A percentile compares a stretch with the other conserved stretches of the same genome.
phyloP scores from a whole-genome alignment of 805 yeast genomes.

The Cephaloascus fragrans region DNA sequence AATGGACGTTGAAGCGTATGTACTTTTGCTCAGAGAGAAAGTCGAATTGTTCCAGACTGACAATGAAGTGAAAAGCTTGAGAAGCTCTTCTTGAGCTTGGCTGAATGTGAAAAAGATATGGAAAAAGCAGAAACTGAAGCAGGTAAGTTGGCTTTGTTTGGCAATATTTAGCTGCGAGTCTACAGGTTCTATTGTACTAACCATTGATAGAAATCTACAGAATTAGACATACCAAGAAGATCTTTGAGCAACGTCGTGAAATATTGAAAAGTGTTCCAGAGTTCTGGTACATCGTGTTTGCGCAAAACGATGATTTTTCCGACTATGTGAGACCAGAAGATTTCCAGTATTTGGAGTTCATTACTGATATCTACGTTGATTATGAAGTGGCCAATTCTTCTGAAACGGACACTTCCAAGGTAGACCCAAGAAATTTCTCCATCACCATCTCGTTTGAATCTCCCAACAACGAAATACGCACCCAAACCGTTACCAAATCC shows the following conservation, averaged over 20 bases:
- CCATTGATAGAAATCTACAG: conserved; percentile 39
- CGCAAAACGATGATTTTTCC: conserved; percentile 76
- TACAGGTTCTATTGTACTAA: too few species aligned
- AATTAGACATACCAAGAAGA: conserved; percentile 40
- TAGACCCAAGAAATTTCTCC: conserved; percentile 45
- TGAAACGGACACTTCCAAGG: conserved; percentile 13
- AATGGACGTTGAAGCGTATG: too few species aligned
- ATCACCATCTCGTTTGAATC: conserved; percentile 51
- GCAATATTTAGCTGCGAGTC: too few species aligned
- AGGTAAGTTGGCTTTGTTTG: too few species aligned
- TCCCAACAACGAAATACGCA: conserved; percentile 35
- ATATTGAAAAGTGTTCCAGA: conserved; percentile 49
- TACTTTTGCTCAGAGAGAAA: too few species aligned
- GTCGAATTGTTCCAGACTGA: too few species aligned
- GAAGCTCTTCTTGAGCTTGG: conserved; percentile 36
- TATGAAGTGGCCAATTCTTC: conserved; percentile 31
- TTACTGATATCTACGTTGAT: conserved; percentile 54
- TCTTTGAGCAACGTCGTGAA: conserved; percentile 48
- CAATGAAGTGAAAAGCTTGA: conserved; percentile 12
- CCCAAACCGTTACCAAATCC: conserved; percentile 49
- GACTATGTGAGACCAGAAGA: conserved; percentile 74
- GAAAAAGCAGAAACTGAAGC: conserved; percentile 52
- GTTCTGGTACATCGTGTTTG: conserved; percentile 84
- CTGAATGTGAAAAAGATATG: conserved; percentile 48
- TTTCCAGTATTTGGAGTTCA: conserved; percentile 59